Conservation (phyloP, 2,329 filamentous ascomycete genomes). For the Aspergillus floridensis region DNA sequence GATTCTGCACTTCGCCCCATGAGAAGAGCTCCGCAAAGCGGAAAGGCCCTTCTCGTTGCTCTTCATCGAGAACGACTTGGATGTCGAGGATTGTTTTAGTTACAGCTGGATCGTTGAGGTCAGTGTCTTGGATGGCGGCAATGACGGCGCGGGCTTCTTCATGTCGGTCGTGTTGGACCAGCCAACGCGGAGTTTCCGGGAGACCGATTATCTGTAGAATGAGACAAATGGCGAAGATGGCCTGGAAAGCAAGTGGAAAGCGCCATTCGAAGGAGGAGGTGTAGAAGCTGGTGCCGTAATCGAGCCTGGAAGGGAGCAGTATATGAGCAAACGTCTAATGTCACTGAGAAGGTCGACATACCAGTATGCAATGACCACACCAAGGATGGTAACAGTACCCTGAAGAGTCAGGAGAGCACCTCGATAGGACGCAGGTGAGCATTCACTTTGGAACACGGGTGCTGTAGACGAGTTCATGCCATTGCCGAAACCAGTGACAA, state of each 20-base stretch:
- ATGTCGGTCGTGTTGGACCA: slow-evolving; percentile 26
- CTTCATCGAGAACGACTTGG: slow-evolving; percentile 21
- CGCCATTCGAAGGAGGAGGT: slow-evolving; percentile 34
- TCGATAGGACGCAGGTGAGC: slow-evolving; percentile 24
- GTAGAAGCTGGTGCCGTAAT: slow-evolving; percentile 43
- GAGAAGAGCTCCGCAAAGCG: slow-evolving; percentile 36
- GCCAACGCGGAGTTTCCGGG: slow-evolving; percentile 34
- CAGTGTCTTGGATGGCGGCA: slow-evolving; percentile 19
- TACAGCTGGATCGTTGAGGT: slow-evolving; percentile 12
- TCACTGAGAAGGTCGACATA: slow-evolving; percentile 23
- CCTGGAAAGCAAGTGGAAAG: slow-evolving; percentile 31
- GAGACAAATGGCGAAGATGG: slow-evolving; percentile 26
- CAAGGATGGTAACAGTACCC: slow-evolving; percentile 27
- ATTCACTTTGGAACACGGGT: slow-evolving; percentile 33
- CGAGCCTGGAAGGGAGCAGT: slow-evolving; percentile 28
- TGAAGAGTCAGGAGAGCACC: slow-evolving; percentile 27
- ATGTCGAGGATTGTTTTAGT: slow-evolving; percentile 21
- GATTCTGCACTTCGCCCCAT: slow-evolving; percentile 32
- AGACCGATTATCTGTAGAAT: slow-evolving; percentile 26
- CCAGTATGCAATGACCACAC: slow-evolving; percentile 24
- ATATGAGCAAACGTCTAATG: background rate
- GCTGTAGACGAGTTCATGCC: slow-evolving; percentile 27
- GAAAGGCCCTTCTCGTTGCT: slow-evolving; percentile 32
- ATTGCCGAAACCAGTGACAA: slow-evolving; percentile 45
- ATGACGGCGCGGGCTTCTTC: slow-evolving; percentile 26